Evolutionary conservation across 768 basidiomycete species (phyloP).

Genomic region (Termitomyces sp.): DNA sequence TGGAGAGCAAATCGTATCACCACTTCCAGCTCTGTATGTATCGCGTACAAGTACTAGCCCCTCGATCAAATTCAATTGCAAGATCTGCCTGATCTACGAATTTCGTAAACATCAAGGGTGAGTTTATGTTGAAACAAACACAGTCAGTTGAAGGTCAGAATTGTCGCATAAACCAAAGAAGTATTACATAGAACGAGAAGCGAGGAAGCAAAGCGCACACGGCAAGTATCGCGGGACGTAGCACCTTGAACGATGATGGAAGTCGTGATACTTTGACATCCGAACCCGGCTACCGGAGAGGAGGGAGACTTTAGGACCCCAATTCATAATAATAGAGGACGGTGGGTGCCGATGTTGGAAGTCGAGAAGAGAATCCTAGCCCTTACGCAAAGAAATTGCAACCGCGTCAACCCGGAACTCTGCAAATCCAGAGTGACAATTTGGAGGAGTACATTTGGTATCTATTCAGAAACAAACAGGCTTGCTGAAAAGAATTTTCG

Average conservation of each 20-base stretch:
- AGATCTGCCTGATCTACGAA: not conserved
- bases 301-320: not conserved
- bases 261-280: slow-evolving; percentile 9
- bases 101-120: not conserved
- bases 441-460: not conserved
- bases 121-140: not conserved
- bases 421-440: not conserved
- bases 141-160: not conserved
- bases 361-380: not conserved
- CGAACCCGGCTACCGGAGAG: slow-evolving; percentile 11
- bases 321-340: not conserved
- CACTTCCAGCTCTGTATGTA: not conserved
- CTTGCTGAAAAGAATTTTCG: not conserved
- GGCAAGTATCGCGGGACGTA: slow-evolving; percentile 15
- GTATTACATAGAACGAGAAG: slow-evolving; percentile 8
- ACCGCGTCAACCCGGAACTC: not conserved
- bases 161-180: slow-evolving; percentile 9
- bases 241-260: slow-evolving; percentile 8
- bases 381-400: not conserved
- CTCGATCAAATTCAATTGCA: too few relatives aligned
- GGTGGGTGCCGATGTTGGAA: not conserved
- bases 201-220: slow-evolving; percentile 10
- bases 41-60: not conserved
- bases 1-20: not conserved
- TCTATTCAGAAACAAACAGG: not conserved